Percentiles rank a stretch among this genome's conserved stretches.
phyloP scores from a whole-genome alignment of 1,284 basidiomycete genomes.

The Microbotryomycetes sp. region DNA sequence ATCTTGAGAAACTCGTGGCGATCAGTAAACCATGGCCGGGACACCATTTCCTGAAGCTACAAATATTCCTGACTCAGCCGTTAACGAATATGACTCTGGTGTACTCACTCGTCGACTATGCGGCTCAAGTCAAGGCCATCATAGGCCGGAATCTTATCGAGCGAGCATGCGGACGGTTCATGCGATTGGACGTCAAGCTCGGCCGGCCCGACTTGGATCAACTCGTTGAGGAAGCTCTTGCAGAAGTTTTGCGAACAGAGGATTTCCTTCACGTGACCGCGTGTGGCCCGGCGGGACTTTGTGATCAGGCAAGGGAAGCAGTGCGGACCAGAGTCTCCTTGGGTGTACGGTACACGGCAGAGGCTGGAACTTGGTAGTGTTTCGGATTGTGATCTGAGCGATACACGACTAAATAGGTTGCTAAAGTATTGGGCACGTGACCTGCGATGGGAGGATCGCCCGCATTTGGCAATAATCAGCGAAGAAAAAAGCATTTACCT shows the following conservation, averaged over 20 bases:
- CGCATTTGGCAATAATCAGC: too few relatives aligned
- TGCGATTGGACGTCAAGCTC: neutral
- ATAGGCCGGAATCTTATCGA: neutral
- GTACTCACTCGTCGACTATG: neutral
- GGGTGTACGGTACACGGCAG: neutral
- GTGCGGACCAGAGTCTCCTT: neutral
- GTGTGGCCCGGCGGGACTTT: neutral
- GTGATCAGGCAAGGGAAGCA: neutral
- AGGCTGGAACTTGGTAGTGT: neutral
- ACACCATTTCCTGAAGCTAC: neutral
- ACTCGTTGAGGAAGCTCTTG: neutral
- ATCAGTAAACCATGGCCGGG: neutral
- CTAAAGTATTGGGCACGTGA: too few relatives aligned
- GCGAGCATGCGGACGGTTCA: neutral
- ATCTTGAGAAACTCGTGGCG: neutral
- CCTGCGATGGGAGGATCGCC: too few relatives aligned
- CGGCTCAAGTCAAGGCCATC: neutral
- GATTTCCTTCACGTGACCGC: neutral
- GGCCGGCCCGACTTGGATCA: neutral
- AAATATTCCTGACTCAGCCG: neutral
- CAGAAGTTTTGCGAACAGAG: neutral
- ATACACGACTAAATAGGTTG: too few relatives aligned
- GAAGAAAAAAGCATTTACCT: too few relatives aligned
- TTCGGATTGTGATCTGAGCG: too few relatives aligned
- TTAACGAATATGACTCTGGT: neutral